Conservation (phyloP, 2,329 filamentous ascomycete species). For the Colletotrichum godetiae region DNA sequence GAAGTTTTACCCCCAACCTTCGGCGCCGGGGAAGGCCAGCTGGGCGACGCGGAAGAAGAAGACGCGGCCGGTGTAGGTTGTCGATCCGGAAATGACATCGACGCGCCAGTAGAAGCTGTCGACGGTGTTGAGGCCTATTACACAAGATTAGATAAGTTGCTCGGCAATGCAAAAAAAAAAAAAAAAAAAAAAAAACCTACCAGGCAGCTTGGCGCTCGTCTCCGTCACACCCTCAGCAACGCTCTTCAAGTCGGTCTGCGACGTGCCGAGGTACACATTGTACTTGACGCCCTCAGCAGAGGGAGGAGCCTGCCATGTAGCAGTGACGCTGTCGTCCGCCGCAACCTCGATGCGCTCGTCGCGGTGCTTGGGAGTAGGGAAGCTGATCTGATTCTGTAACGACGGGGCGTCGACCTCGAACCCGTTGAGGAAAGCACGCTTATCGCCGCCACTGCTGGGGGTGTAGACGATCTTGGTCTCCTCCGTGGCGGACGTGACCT, state of each 20-base stretch:
- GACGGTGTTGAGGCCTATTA: constrained; percentile 37
- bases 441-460: constrained; percentile 34
- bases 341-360: constrained; percentile 42
- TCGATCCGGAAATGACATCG: constrained; percentile 39
- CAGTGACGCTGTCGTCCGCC: constrained; percentile 29
- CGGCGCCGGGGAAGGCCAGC: constrained; percentile 51
- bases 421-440: constrained; percentile 44
- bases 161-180: not conserved
- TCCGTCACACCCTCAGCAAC: constrained; percentile 33
- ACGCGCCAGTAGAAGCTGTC: constrained; percentile 47
- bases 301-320: constrained; percentile 40
- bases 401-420: constrained; percentile 44
- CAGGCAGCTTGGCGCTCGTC: constrained; percentile 14
- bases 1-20: constrained; percentile 45
- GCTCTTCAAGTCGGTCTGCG: constrained; percentile 28
- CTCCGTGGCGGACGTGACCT: constrained; percentile 33
- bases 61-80: constrained; percentile 40
- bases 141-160: not conserved
- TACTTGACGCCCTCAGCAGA: constrained; percentile 37
- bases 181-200: not conserved
- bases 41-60: constrained; percentile 46
- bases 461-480: constrained; percentile 42
- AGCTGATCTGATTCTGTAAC: constrained; percentile 40
- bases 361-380: constrained; percentile 42
- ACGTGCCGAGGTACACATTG: constrained; percentile 43